phyloP scores from a whole-genome alignment of 2,329 filamentous ascomycete genomes.

The Colletotrichum camelliae region DNA sequence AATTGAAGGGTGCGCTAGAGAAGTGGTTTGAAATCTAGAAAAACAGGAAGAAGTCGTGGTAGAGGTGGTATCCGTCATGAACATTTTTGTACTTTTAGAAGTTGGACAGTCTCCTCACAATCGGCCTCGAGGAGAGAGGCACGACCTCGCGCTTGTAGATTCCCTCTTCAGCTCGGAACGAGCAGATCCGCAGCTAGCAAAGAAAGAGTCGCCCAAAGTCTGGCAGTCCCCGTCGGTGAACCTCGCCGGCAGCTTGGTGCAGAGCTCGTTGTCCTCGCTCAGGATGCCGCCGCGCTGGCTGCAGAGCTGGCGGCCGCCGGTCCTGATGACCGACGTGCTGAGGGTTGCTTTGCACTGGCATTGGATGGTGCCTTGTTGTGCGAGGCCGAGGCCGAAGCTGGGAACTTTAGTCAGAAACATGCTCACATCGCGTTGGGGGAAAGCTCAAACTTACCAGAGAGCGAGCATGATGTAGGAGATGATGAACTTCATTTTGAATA shows the following conservation, averaged over 20 bases:
- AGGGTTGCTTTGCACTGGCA: slow-evolving; percentile 7
- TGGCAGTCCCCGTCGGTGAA: slow-evolving; percentile 15
- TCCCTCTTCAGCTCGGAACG: slow-evolving; percentile 13
- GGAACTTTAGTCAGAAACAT: background rate
- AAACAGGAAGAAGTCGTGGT: background rate
- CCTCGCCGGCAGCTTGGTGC: background rate
- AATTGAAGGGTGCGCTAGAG: background rate
- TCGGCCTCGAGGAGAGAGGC: slow-evolving; percentile 1
- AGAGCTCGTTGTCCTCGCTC: slow-evolving; percentile 8
- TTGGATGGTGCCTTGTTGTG: slow-evolving; percentile 13
- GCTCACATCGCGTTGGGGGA: background rate
- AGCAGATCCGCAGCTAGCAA: slow-evolving; percentile 11
- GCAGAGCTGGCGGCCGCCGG: slow-evolving; percentile 4
- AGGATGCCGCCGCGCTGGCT: slow-evolving; percentile 3
- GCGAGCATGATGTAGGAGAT: slow-evolving; percentile 2
- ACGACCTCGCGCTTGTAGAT: slow-evolving; percentile 16
- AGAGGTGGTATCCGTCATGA: background rate
- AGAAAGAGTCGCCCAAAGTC: slow-evolving; percentile 8
- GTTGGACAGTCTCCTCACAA: background rate
- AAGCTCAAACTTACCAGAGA: background rate
- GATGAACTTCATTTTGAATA: background rate
- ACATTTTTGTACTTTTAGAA: background rate
- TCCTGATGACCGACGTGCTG: background rate
- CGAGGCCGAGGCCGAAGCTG: slow-evolving; percentile 5
- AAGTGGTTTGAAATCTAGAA: background rate